Conservation (phyloP, 73 alveolate species). For the Symbiodinium natans region DNA sequence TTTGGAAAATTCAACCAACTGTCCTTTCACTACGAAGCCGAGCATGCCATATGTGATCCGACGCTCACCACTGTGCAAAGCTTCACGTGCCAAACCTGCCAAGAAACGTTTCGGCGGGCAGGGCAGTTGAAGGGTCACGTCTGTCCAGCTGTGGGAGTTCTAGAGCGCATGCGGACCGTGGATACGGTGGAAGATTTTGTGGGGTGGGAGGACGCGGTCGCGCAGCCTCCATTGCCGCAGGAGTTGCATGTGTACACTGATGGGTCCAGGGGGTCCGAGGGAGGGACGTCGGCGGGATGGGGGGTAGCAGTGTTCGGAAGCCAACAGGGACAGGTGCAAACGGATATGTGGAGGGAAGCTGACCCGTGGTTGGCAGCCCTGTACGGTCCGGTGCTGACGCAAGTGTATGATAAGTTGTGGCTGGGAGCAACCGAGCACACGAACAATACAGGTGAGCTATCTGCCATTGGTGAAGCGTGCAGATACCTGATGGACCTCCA, state of each 20-base stretch:
- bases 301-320: background rate
- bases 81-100: background rate
- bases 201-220: background rate
- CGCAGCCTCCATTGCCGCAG: background rate
- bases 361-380: conserved; percentile 22
- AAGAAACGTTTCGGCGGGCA: background rate
- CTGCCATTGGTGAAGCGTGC: background rate
- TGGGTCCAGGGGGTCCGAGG: background rate
- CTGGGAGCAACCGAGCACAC: conserved; percentile 1
- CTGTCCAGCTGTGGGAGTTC: background rate
- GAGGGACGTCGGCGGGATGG: conserved; percentile 16
- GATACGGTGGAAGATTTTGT: no score
- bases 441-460: background rate
- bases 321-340: background rate
- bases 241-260: background rate
- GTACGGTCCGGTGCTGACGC: background rate
- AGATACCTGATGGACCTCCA: background rate
- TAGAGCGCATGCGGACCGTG: background rate
- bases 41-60: conserved; percentile 3
- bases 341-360: no score
- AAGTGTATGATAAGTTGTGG: background rate
- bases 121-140: background rate
- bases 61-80: background rate
- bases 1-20: background rate
- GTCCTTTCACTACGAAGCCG: background rate